Percentiles rank a stretch among this genome's conserved stretches.
Evolutionary conservation across 164 flowering plant species (phyloP).

Genomic region (Euptelea pleiosperma): DNA sequence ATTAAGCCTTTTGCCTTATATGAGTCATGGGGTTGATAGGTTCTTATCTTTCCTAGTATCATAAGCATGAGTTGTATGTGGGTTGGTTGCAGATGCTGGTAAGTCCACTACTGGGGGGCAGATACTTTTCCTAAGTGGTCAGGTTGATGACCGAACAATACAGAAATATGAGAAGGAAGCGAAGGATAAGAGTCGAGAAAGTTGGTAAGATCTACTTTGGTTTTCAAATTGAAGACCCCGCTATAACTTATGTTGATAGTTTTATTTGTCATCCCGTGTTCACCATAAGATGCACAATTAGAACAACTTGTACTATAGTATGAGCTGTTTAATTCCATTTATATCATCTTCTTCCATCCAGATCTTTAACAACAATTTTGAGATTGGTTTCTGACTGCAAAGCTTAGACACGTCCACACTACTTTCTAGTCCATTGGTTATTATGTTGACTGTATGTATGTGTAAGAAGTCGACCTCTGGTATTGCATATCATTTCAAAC

Average conservation of each 20-base stretch:
- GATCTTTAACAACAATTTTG: too few relatives aligned
- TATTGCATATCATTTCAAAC: background rate
- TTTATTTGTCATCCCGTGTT: background rate
- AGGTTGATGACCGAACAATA: constrained; percentile 97
- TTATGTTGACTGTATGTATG: too few relatives aligned
- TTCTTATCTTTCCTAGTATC: too few relatives aligned
- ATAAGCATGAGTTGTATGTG: background rate
- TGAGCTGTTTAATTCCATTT: too few relatives aligned
- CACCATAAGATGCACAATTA: background rate
- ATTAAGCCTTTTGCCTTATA: background rate
- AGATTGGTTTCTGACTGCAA: too few relatives aligned
- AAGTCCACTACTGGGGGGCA: constrained; percentile 97
- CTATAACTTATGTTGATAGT: background rate
- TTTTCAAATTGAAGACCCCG: too few relatives aligned
- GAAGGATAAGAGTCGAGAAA: constrained; percentile 94
- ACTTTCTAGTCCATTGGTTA: too few relatives aligned
- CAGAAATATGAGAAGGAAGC: constrained; percentile 99
- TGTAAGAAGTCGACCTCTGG: too few relatives aligned
- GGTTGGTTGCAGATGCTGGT: constrained; percentile 77
- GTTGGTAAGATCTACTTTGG: constrained; percentile 59
- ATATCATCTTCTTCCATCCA: too few relatives aligned
- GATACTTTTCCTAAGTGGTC: constrained; percentile 91
- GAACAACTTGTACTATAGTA: too few relatives aligned
- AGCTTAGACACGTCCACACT: too few relatives aligned
- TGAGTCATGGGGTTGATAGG: background rate